A percentile compares a stretch with the other conserved stretches of the same genome.
These are phyloP conservation scores for Aspergillus transmontanensis DNA, from an alignment of 2,329 filamentous ascomycete species.

Conservation along the genomic window DNA sequence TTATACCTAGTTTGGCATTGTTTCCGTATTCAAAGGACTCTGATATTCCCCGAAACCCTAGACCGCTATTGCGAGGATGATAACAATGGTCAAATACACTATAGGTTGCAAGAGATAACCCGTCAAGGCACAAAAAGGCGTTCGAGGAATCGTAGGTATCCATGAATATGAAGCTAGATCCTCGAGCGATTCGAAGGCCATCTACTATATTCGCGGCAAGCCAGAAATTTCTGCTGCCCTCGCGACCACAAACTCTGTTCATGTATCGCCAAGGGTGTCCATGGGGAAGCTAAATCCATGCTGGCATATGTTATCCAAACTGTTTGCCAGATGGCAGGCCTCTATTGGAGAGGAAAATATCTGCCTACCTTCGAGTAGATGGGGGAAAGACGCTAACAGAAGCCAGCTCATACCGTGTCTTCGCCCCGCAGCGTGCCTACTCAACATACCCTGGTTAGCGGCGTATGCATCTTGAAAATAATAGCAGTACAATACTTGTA, in stretches of 20 bases:
- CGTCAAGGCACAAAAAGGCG: neutral
- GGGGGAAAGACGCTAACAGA: neutral
- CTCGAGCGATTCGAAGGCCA: neutral
- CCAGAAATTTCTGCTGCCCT: neutral
- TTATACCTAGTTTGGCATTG: neutral
- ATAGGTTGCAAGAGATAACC: neutral
- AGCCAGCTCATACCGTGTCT: neutral
- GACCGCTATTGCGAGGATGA: neutral
- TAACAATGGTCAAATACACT: neutral
- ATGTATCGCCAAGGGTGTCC: neutral
- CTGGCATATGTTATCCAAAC: neutral
- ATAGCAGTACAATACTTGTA: neutral
- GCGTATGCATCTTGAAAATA: neutral
- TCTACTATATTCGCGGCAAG: neutral
- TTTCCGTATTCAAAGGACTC: neutral
- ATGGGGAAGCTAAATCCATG: neutral
- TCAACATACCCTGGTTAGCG: neutral
- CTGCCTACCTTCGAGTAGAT: neutral
- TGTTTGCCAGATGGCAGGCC: neutral
- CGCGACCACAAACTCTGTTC: neutral
- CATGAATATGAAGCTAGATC: neutral
- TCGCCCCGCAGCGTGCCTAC: neutral
- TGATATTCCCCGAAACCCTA: neutral
- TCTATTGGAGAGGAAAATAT: neutral
- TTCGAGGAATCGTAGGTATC: neutral